These are phyloP conservation scores for Boletellus emodensis DNA, from an alignment of 768 basidiomycete species.

Conservation along the genomic window DNA sequence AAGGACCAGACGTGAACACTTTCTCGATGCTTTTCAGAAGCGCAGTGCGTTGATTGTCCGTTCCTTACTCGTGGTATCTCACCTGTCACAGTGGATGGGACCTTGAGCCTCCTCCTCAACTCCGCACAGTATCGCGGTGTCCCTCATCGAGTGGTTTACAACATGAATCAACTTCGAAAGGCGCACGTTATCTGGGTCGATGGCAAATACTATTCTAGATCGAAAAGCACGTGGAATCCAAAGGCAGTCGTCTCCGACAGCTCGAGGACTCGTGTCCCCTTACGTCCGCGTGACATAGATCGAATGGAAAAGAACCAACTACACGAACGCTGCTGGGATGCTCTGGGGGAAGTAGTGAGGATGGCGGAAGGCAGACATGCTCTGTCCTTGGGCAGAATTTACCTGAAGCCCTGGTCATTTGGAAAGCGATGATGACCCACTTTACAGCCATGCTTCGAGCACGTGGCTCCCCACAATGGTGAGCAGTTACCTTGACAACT, in stretches of 20 bases:
- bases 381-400: conserved; percentile 48
- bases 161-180: conserved; percentile 38
- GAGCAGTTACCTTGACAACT: conserved; percentile 3
- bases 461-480: background rate
- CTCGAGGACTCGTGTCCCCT: conserved; percentile 10
- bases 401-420: conserved; percentile 24
- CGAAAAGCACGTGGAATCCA: conserved; percentile 38
- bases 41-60: conserved; percentile 41
- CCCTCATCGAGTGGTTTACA: conserved; percentile 55
- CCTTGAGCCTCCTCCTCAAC: conserved; percentile 55
- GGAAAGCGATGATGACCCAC: conserved; percentile 7
- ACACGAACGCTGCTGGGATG: conserved; percentile 40
- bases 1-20: conserved; percentile 33
- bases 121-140: conserved; percentile 63
- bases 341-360: conserved; percentile 49
- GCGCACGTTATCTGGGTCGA: conserved; percentile 24
- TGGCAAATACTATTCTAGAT: conserved; percentile 17
- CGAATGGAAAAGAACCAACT: conserved; percentile 26
- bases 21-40: conserved; percentile 52
- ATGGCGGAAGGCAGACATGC: conserved; percentile 57
- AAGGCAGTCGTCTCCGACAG: conserved; percentile 28
- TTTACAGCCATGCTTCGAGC: background rate
- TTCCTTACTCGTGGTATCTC: conserved; percentile 2
- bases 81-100: conserved; percentile 58
- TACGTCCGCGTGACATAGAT: conserved; percentile 15